Conservation (phyloP, 129 eudicot genomes). For the Erigeron canadensis region DNA sequence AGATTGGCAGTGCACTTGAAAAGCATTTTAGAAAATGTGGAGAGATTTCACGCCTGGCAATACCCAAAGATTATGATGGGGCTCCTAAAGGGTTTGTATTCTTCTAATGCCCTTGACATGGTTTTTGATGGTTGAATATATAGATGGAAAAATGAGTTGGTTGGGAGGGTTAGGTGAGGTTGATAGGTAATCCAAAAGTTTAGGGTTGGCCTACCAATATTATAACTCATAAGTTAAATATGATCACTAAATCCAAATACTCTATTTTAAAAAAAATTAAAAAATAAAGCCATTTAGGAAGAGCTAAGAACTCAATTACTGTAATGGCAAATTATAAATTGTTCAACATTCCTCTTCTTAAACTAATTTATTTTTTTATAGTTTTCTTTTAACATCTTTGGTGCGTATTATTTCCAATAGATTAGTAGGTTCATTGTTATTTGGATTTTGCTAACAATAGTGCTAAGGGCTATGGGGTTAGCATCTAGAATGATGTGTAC, state of each 20-base stretch:
- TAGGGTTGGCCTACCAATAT: not conserved
- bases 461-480: too few relatives aligned
- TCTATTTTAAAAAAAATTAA: too few relatives aligned
- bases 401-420: not conserved
- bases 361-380: not conserved
- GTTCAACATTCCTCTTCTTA: not conserved
- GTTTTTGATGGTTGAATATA: constrained; percentile 11
- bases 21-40: constrained; percentile 86
- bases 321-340: not conserved
- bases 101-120: constrained; percentile 1
- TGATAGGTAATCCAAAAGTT: not conserved
- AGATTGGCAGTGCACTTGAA: constrained; percentile 61
- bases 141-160: not conserved
- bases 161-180: not conserved
- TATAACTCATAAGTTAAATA: not conserved
- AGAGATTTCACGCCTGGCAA: constrained; percentile 55
- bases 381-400: not conserved
- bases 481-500: too few relatives aligned
- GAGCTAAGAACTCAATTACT: not conserved
- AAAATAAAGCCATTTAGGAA: not conserved
- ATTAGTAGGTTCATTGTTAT: not conserved
- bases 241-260: not conserved
- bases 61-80: constrained; percentile 65
- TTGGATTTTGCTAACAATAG: too few relatives aligned
- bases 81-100: constrained; percentile 64